These are phyloP conservation scores for Phytophthora macrochlamydospora DNA, from an alignment of 352 stramenopile genomes.

Conservation along the genomic window DNA sequence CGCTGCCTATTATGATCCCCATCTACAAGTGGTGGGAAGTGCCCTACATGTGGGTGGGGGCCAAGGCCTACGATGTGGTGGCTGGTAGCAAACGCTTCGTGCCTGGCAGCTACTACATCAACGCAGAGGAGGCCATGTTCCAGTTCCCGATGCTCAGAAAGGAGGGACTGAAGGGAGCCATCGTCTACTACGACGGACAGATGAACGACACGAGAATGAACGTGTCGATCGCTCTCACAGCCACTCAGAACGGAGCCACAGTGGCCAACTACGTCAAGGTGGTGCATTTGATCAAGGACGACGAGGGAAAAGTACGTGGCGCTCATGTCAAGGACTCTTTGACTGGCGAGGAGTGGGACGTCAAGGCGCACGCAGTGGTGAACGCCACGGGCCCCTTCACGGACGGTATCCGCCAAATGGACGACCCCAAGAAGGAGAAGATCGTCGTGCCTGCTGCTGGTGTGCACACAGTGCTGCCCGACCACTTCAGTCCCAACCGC, in stretches of 20 bases:
- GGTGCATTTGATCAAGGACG: slow-evolving; percentile 84
- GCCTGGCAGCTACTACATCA: slow-evolving; percentile 91
- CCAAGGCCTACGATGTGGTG: slow-evolving; percentile 94
- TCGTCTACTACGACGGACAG: slow-evolving; percentile 92
- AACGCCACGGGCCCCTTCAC: slow-evolving; percentile 97
- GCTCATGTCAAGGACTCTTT: slow-evolving; percentile 89
- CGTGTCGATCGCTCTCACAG: slow-evolving; percentile 94
- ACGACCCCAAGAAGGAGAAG: slow-evolving; percentile 87
- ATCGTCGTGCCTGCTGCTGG: slow-evolving; percentile 94
- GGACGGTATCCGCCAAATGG: slow-evolving; percentile 90
- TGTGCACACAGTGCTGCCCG: slow-evolving; percentile 95
- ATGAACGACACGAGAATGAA: slow-evolving; percentile 97
- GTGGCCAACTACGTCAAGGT: slow-evolving; percentile 94
- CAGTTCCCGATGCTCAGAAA: slow-evolving; percentile 95
- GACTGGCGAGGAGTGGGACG: slow-evolving; percentile 90
- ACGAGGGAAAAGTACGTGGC: slow-evolving; percentile 83
- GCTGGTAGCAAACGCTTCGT: slow-evolving; percentile 90
- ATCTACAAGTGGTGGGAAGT: slow-evolving; percentile 96
- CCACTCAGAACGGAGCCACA: slow-evolving; percentile 92
- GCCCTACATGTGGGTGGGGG: slow-evolving; percentile 94
- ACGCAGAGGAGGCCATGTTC: slow-evolving; percentile 91
- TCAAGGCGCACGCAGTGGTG: slow-evolving; percentile 90
- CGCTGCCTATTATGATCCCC: slow-evolving; percentile 96
- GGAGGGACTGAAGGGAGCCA: slow-evolving; percentile 91
- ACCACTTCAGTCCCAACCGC: slow-evolving; percentile 94